Evolutionary conservation across 2,329 filamentous ascomycete species (phyloP), one percentile per base, ranked within the genome.

Genomic region (Penicillium fuscoglaucum): DNA sequence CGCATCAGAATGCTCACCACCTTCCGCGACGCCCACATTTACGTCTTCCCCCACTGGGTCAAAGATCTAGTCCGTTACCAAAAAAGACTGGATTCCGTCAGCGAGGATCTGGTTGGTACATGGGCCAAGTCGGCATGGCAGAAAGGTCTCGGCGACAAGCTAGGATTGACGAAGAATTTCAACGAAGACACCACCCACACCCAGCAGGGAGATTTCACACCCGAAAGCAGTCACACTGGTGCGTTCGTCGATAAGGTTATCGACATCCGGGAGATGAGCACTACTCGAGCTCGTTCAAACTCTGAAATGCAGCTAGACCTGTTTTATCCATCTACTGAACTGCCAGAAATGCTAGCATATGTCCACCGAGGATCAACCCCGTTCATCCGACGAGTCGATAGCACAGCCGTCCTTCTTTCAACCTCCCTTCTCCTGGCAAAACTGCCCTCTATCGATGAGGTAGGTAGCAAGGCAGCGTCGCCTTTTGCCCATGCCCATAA

Each of bases 111-210:
- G 1, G 24, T 57, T 4, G 54, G 54, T 6, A 45, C 29, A 19
- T 57, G 54, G 54, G 40, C 54, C 4, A 57, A 57, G 6, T 37
- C 54, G 19, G 10, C 31, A 33, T 57, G 54, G 54, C 54, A 57
- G 19, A 29, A 39, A 9, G 54, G 54, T 6, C 47, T 57, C 17
- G 47, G 54, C 6, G 40, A 45, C 5, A 57, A 52, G 9, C 31
- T 57, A 4, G 54, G 54, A 9, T 29, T 57, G 12, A 57, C 54
- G 4, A 54, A 26, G n/a, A 2, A 24, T 17, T 51, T 56, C n/a
- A 15, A 44, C 12, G 12, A 51, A 19, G 10, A 35, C 28, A 52
- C 12, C 6, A 44, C 12, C 0, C 6, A 17, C 12, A 1, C 8
- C 31, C 31, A 48, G 7, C 9, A 28, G 7, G 8, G 13, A 7